Evolutionary conservation across 768 basidiomycete species (phyloP).

Genomic region (Termitomyces sp.): DNA sequence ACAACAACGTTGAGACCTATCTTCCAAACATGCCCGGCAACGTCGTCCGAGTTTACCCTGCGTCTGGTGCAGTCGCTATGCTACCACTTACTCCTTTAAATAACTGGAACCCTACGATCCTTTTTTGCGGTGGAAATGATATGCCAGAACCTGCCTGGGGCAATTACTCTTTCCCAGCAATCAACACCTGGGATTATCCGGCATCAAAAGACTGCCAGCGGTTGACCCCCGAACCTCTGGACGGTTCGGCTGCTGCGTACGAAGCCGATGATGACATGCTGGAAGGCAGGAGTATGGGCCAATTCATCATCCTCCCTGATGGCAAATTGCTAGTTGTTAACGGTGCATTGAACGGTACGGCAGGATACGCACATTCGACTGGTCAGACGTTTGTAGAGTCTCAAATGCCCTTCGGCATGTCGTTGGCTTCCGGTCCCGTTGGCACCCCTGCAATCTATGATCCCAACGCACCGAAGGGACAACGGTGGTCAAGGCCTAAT

Average conservation of each 20-base stretch:
- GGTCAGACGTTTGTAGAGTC: conserved; percentile 36
- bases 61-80: conserved; percentile 84
- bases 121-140: conserved; percentile 89
- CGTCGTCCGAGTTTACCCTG: conserved; percentile 83
- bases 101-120: conserved; percentile 75
- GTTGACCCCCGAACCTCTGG: conserved; percentile 79
- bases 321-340: conserved; percentile 78
- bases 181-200: conserved; percentile 69
- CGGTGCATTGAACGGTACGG: conserved; percentile 81
- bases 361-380: conserved; percentile 69
- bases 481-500: conserved; percentile 67
- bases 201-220: conserved; percentile 72
- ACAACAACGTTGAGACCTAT: conserved; percentile 48
- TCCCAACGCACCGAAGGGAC: conserved; percentile 63
- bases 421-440: conserved; percentile 76
- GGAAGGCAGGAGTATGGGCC: conserved; percentile 82
- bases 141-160: conserved; percentile 73
- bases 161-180: conserved; percentile 66
- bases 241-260: conserved; percentile 56
- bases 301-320: conserved; percentile 80
- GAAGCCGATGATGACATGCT: conserved; percentile 71
- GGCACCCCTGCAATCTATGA: conserved; percentile 81
- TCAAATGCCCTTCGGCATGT: conserved; percentile 66
- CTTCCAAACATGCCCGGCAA: conserved; percentile 69
- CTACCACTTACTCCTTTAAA: conserved; percentile 87